phyloP scores from a whole-genome alignment of 495 filamentous ascomycete species.

The Penicillium argentinense region DNA sequence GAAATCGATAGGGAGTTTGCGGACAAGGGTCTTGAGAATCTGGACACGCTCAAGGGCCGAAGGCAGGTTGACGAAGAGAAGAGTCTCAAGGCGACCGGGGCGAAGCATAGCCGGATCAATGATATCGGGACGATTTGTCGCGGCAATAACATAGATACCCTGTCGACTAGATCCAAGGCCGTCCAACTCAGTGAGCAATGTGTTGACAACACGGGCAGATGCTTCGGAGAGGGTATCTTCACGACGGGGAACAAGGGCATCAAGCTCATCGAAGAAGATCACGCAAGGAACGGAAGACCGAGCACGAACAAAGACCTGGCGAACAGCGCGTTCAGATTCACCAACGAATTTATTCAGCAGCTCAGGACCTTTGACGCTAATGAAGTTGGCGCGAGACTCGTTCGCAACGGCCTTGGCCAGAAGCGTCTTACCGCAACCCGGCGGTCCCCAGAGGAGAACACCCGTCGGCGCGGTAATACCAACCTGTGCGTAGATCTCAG shows the following conservation, averaged over 20 bases:
- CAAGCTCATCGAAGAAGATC: constrained; percentile 97
- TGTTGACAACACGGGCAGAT: constrained; percentile 89
- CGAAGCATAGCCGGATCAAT: constrained; percentile 95
- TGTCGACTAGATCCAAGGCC: constrained; percentile 71
- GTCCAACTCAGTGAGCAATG: constrained; percentile 93
- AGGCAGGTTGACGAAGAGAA: constrained; percentile 88
- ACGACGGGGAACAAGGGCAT: constrained; percentile 84
- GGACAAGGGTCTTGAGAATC: constrained; percentile 76
- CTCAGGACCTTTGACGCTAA: constrained; percentile 94
- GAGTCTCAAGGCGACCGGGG: constrained; percentile 84
- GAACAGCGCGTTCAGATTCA: constrained; percentile 88
- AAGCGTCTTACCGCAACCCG: constrained; percentile 95
- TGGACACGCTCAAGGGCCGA: constrained; percentile 75
- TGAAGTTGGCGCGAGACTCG: constrained; percentile 95
- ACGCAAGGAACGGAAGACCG: constrained; percentile 86
- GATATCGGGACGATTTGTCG: constrained; percentile 93
- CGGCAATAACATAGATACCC: constrained; percentile 93
- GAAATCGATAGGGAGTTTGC: constrained; percentile 58
- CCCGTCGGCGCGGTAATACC: constrained; percentile 89
- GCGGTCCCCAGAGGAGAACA: constrained; percentile 94
- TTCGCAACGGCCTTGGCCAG: constrained; percentile 96
- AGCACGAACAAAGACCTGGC: constrained; percentile 89
- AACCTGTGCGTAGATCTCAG: constrained; percentile 74
- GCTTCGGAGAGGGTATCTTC: constrained; percentile 81
- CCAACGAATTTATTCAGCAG: constrained; percentile 95